These are phyloP conservation scores for Zizania palustris DNA, from an alignment of 202 grass and related monocot genomes.

Conservation along the genomic window DNA sequence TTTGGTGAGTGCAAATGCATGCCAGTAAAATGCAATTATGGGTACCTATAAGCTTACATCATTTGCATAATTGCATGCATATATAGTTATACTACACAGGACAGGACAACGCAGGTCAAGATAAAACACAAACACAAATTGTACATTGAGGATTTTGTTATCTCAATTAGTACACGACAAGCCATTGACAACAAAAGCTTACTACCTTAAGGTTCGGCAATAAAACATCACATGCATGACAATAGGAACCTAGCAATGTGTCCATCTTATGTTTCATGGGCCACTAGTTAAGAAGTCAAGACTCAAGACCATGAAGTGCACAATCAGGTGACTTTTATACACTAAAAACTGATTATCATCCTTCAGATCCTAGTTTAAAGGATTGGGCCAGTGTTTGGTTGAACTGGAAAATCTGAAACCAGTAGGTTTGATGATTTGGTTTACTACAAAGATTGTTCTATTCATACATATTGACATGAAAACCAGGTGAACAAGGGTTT, in stretches of 20 bases:
- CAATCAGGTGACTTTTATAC: neutral
- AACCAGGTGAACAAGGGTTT: neutral
- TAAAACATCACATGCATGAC: neutral
- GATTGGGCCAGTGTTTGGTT: too few species aligned
- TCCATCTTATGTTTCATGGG: neutral
- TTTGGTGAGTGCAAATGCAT: conserved; percentile 7
- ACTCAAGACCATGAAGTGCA: neutral
- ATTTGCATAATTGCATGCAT: conserved; percentile 3
- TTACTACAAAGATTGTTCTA: neutral
- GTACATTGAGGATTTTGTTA: neutral
- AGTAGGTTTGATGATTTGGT: too few species aligned
- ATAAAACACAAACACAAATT: neutral
- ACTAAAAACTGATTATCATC: neutral
- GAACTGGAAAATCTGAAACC: too few species aligned
- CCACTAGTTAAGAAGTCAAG: neutral
- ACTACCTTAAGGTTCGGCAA: neutral
- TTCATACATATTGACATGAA: neutral
- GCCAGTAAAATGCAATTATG: conserved; percentile 10
- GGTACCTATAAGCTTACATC: neutral
- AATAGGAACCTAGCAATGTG: neutral
- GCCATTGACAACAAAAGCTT: neutral
- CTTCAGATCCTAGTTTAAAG: neutral
- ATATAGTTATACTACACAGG: neutral
- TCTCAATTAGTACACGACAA: neutral
- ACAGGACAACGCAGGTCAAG: conserved; percentile 12